Evolutionary conservation across 2,329 filamentous ascomycete genomes (phyloP), one percentile per base, ranked within the genome.

Genomic region (Cryphonectria parasitica): DNA sequence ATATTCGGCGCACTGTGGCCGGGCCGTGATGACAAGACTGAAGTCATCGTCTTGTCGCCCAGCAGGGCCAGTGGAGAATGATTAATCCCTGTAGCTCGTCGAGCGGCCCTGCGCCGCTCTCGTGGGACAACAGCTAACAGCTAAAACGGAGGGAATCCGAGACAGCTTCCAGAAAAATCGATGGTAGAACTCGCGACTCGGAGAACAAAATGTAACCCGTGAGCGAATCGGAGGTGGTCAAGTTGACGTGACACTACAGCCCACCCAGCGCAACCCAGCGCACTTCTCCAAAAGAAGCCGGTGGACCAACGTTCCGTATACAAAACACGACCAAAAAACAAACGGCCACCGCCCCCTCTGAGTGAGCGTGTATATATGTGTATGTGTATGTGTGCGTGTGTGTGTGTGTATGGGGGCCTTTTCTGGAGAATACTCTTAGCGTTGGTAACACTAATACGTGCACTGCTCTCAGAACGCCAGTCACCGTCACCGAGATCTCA

Each of bases 41-140:
- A 83, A 78, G 81, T 81, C 82, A 85, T 84, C 17, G 49, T 76
- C 75, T 80, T 76, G 36, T 74, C 75, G 75, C 73, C 75, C 25
- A 58, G 60, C 19, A 58, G 60, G 34, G 67, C 43, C 41, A 62
- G 31, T 43, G 34, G 61, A 28, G 63, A 15, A 15, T 41, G n/a
- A 43, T 66, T 4, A 22, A 56, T 56, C 39, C 62, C 69, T 52
- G 19, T 67, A n/a, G 31, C 15, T 54, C 41, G 49, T 45, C n/a
- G 58, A 49, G 25, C 19, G 49, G 45, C 15, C 56, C 41, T 56
- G 25, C 39, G 36, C 69, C 45, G 58, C 45, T 69, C 31, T 67
- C 22, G 69, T 72, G 49, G 68, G 43, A 69, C 45, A 8, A 49
- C 69, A 67, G 66, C 62, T 45, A 39, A 36, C 10, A 36, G 36